These are phyloP conservation scores for Withania somnifera DNA, from an alignment of 305 asterid species.

Conservation along the genomic window DNA sequence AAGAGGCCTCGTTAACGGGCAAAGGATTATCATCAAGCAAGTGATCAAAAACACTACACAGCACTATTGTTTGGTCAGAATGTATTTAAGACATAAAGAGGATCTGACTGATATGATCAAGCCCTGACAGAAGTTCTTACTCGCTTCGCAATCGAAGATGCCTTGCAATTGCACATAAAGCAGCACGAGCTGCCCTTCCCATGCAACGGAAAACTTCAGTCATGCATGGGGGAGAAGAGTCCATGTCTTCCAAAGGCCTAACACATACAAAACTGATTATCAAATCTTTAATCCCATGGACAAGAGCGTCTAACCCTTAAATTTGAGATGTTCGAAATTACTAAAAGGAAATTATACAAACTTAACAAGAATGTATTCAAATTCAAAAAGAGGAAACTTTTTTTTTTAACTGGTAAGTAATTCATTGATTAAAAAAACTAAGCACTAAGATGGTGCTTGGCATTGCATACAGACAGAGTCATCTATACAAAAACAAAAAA, in stretches of 20 bases:
- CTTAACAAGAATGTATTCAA: neutral
- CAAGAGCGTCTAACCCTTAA: neutral
- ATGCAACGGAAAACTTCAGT: slow-evolving; percentile 82
- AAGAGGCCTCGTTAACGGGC: slow-evolving; percentile 77
- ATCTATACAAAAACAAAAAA: neutral
- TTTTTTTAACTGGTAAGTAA: neutral
- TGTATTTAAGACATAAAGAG: neutral
- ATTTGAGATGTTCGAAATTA: neutral
- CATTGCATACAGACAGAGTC: neutral
- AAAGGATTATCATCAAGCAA: slow-evolving; percentile 91
- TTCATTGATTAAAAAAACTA: neutral
- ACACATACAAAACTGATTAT: neutral
- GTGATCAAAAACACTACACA: slow-evolving; percentile 72
- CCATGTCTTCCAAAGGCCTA: slow-evolving; percentile 81
- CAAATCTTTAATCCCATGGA: neutral
- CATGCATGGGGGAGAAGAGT: slow-evolving; percentile 95
- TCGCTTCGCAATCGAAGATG: slow-evolving; percentile 93
- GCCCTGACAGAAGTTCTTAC: slow-evolving; percentile 28
- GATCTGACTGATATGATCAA: neutral
- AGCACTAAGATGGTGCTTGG: neutral
- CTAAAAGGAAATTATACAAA: neutral
- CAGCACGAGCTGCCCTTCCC: slow-evolving; percentile 92
- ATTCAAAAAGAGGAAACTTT: neutral
- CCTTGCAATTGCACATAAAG: slow-evolving; percentile 75
- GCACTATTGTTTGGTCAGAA: slow-evolving; percentile 8